A percentile compares a stretch with the other conserved stretches of the same genome.
Conservation (phyloP, 2,329 filamentous ascomycete genomes). For the Alternaria panax region DNA sequence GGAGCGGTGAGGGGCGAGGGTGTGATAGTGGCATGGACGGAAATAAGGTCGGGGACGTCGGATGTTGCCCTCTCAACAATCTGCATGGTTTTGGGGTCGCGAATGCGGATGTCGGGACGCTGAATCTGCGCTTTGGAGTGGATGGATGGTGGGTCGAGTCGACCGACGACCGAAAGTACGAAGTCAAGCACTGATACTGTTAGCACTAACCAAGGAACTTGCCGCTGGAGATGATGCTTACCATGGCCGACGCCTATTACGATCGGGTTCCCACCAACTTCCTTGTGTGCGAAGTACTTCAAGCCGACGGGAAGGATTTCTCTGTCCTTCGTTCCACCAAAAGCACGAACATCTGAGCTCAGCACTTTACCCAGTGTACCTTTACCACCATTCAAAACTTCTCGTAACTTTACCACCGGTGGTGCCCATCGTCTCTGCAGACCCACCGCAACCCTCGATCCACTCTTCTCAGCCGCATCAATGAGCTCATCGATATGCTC, state of each 20-base stretch:
- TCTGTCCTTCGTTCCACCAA: conserved; percentile 24
- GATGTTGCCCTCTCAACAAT: not conserved
- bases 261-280: conserved; percentile 25
- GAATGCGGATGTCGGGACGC: conserved; percentile 1
- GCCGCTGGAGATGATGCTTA: conserved; percentile 14
- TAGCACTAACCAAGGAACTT: not conserved
- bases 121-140: conserved; percentile 15
- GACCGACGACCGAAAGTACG: conserved; percentile 28
- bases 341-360: conserved; percentile 1
- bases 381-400: conserved; percentile 47
- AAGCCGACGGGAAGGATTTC: conserved; percentile 23
- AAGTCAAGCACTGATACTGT: conserved; percentile 18
- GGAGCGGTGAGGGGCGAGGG: not conserved
- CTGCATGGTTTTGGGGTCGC: not conserved
- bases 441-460: conserved; percentile 56
- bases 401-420: conserved; percentile 51
- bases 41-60: conserved; percentile 58
- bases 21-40: conserved; percentile 44
- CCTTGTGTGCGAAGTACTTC: conserved; percentile 24
- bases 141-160: conserved; percentile 16
- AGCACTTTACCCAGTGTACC: not conserved
- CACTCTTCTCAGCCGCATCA: conserved; percentile 48
- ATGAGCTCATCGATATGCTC: conserved; percentile 53
- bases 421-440: conserved; percentile 56
- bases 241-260: conserved; percentile 37